Evolutionary conservation across 2,329 filamentous ascomycete genomes (phyloP).

Genomic region (Aspergillus aculeatus): DNA sequence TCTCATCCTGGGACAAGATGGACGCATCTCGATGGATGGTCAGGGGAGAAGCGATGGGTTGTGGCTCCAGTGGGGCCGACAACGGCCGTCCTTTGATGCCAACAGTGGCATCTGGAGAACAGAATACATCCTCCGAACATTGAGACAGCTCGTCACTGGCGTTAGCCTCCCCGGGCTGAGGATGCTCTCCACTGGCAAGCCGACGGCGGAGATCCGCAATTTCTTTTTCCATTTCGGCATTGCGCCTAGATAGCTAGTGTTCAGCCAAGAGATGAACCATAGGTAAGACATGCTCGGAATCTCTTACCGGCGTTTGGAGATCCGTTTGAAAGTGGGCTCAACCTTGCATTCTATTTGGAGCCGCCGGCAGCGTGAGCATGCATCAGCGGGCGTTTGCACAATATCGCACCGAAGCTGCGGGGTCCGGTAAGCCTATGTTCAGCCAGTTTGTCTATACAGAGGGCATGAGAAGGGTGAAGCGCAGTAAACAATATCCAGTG

Average conservation of each 20-base stretch:
- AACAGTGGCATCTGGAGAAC: conserved; percentile 30
- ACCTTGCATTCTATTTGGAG: conserved; percentile 63
- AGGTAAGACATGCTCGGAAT: not conserved
- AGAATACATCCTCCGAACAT: conserved; percentile 36
- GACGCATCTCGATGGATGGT: conserved; percentile 34
- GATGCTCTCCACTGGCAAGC: conserved; percentile 36
- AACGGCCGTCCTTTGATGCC: conserved; percentile 30
- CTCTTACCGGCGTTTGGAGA: conserved; percentile 57
- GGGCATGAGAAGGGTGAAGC: not conserved
- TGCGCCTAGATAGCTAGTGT: conserved; percentile 46
- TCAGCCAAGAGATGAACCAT: conserved; percentile 1
- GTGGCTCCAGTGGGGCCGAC: conserved; percentile 34
- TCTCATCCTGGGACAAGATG: conserved; percentile 38
- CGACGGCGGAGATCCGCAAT: conserved; percentile 50
- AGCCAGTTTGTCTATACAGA: conserved; percentile 14
- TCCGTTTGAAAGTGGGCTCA: conserved; percentile 64
- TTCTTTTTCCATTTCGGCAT: conserved; percentile 63
- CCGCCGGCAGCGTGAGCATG: conserved; percentile 61
- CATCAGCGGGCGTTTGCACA: conserved; percentile 60
- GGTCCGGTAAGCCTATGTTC: conserved; percentile 11
- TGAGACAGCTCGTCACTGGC: conserved; percentile 33
- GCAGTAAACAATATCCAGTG: not conserved
- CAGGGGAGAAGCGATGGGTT: conserved; percentile 34
- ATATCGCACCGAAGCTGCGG: conserved; percentile 64
- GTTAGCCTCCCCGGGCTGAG: conserved; percentile 25